Evolutionary conservation across 495 filamentous ascomycete genomes (phyloP).

Genomic region (Hypomontagnella submonticulosa): DNA sequence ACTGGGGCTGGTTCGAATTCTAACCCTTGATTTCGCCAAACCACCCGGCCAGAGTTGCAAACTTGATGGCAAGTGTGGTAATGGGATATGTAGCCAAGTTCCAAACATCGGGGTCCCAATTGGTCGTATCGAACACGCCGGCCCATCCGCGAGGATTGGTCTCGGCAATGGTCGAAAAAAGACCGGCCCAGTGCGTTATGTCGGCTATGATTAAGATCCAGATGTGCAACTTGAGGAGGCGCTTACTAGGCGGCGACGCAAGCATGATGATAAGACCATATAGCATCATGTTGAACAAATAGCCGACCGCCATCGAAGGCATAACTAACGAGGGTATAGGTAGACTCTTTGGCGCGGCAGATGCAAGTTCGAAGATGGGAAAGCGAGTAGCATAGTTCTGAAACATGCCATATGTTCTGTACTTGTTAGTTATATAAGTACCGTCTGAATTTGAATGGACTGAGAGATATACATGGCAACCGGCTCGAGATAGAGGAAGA

Average conservation of each 20-base stretch:
- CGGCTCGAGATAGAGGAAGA: slow-evolving; percentile 43
- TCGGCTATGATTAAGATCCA: slow-evolving; percentile 32
- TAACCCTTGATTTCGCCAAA: slow-evolving; percentile 38
- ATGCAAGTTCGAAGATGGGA: slow-evolving; percentile 29
- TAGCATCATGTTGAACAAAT: slow-evolving; percentile 49
- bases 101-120: slow-evolving; percentile 27
- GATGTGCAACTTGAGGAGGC: slow-evolving; percentile 34
- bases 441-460: background rate
- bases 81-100: slow-evolving; percentile 33
- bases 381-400: slow-evolving; percentile 23
- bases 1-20: background rate
- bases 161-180: slow-evolving; percentile 37
- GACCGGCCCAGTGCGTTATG: slow-evolving; percentile 39
- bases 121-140: slow-evolving; percentile 27
- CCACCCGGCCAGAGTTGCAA: slow-evolving; percentile 31
- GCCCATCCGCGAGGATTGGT: slow-evolving; percentile 37
- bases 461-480: slow-evolving; percentile 28
- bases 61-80: slow-evolving; percentile 26
- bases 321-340: slow-evolving; percentile 22
- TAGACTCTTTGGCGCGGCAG: slow-evolving; percentile 12
- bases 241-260: slow-evolving; percentile 34
- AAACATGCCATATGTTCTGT: slow-evolving; percentile 38
- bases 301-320: slow-evolving; percentile 21
- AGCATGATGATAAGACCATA: slow-evolving; percentile 55
- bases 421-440: slow-evolving; percentile 2